Conservation (phyloP, 345 rosid species). For the Luvunga scandens region DNA sequence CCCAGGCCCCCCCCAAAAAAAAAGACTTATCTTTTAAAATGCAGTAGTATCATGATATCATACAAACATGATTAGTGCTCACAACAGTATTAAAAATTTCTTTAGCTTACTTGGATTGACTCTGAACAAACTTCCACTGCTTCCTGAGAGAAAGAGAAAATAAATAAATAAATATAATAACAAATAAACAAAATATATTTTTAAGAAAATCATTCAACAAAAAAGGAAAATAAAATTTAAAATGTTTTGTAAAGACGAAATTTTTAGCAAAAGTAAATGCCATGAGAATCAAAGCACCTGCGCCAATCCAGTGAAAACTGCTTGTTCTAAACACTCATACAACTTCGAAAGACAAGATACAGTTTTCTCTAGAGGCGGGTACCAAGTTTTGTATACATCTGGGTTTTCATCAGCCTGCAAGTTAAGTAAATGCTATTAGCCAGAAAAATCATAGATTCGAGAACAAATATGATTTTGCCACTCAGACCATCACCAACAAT, state of each 20-base stretch:
- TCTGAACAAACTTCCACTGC: constrained; percentile 90
- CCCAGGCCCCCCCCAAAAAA: background rate
- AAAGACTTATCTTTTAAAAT: background rate
- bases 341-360: constrained; percentile 87
- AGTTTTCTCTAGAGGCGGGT: constrained; percentile 93
- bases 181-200: too few species aligned
- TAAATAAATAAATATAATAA: background rate
- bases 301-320: constrained; percentile 92
- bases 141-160: constrained; percentile 60
- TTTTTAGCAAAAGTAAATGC: background rate
- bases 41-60: background rate
- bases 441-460: background rate
- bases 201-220: constrained; percentile 11
- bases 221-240: constrained; percentile 7
- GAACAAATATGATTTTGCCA: background rate
- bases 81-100: constrained; percentile 3
- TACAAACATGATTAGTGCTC: background rate
- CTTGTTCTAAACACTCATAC: constrained; percentile 80
- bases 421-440: constrained; percentile 11
- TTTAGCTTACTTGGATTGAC: constrained; percentile 78
- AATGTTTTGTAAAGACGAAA: constrained; percentile 1
- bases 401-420: constrained; percentile 63
- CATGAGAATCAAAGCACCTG: constrained; percentile 56
- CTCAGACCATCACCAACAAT: background rate
- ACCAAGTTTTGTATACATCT: constrained; percentile 80